Base-by-base conservation (phyloP, 225 moss, liverwort and hornwort genomes). In the Polytrichum commune region DNA sequence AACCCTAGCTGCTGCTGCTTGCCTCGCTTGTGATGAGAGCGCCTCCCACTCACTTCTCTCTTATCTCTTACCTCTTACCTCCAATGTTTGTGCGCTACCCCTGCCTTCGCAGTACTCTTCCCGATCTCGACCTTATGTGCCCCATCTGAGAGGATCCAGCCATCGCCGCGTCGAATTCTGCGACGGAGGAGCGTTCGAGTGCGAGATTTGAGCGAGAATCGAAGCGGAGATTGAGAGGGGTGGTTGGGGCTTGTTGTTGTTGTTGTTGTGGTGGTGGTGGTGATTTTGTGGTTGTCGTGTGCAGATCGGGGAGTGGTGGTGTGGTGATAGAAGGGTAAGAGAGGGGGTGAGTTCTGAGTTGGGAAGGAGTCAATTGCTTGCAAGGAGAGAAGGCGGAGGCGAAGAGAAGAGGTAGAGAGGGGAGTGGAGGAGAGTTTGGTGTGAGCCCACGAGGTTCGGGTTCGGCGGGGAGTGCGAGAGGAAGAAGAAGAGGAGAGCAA, bases 401-500 rank as follows among this genome's bases (percentile, higher is more conserved):
- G 57, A 61, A 70, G 62, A 27, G 32, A 6, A 8, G 28, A 7
- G 33, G 18, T 30, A 38, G 25, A 54, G 38, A 65, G 33, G 58
- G 57, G 19, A 27, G 29, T 24, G 23, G 24, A 78, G 73, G 57
- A 53, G 71, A 71, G 71, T 55, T 32, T 60, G 1, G 55, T 54
- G 66, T 62, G 69, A 20, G 24, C 56, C 56, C 55, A 24, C 73
- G 76, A 68, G 73, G 18, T 58, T 29, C 27, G 55, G 27, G 28
- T 67, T 1, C 53, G 53, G 55, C 46, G 46, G 23, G 26, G 69
- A 71, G 70, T 22, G 27, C 5, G 62, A 1, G 73, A 25, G 60
- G 63, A 70, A 66, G 76, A 81, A 81, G 77, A 78, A 79, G 65
- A 67, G 72, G 63, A 73, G 53, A 67, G 68, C 84, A 85, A 83